phyloP scores from a whole-genome alignment of 2,329 filamentous ascomycete genomes.

The Trichophyton rubrum region DNA sequence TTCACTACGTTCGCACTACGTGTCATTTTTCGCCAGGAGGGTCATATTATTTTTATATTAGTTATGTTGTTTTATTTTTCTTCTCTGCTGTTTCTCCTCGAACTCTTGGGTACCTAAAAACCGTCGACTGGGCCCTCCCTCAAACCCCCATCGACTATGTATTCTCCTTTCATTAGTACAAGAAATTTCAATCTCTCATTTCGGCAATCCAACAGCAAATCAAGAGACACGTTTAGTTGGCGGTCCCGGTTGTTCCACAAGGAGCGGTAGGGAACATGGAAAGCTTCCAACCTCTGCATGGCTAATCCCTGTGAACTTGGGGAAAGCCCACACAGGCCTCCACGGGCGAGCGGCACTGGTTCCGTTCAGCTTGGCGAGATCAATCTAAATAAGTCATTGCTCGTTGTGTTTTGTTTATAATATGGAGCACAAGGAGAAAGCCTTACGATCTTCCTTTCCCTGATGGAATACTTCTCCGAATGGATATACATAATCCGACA shows the following conservation, averaged over 20 bases:
- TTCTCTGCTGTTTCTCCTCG: neutral
- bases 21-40: neutral
- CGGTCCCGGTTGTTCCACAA: constrained; percentile 1
- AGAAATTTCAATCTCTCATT: neutral
- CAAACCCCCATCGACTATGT: neutral
- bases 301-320: neutral
- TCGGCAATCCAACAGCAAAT: constrained; percentile 2
- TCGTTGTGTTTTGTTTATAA: neutral
- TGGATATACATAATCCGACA: neutral
- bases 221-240: neutral
- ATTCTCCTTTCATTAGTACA: neutral
- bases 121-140: neutral
- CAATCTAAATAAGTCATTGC: neutral
- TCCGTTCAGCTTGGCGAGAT: neutral
- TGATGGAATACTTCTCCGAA: neutral
- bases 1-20: neutral
- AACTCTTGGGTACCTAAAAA: neutral
- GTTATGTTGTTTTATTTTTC: neutral
- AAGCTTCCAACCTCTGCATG: neutral
- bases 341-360: neutral
- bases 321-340: neutral
- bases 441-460: neutral
- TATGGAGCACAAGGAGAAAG: neutral
- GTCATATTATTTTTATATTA: neutral
- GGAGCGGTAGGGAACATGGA: neutral